Conservation (phyloP, 345 rosid genomes). For the Acer campestre region DNA sequence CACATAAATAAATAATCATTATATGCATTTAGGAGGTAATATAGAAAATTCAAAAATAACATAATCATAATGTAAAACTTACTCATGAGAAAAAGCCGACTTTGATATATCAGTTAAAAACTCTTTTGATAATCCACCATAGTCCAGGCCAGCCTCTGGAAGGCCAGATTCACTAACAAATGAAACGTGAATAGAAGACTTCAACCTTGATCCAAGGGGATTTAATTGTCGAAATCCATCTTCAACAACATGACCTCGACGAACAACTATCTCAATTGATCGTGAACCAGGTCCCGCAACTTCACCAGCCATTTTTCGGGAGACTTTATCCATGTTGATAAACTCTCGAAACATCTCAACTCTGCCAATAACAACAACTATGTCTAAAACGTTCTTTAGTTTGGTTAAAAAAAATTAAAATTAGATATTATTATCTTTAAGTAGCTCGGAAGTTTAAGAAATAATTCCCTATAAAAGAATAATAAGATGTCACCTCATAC, state of each 20-base stretch:
- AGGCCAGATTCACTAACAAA: slow-evolving; percentile 97
- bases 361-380: slow-evolving; percentile 47
- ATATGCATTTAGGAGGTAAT: slow-evolving; percentile 8
- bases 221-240: slow-evolving; percentile 91
- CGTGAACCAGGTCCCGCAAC: slow-evolving; percentile 79
- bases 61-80: slow-evolving; percentile 39
- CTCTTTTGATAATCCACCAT: slow-evolving; percentile 97
- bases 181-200: slow-evolving; percentile 89
- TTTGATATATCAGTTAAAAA: slow-evolving; percentile 95
- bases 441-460: background rate
- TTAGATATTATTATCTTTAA: background rate
- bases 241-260: slow-evolving; percentile 88
- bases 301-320: slow-evolving; percentile 92
- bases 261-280: slow-evolving; percentile 83
- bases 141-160: slow-evolving; percentile 98
- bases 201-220: slow-evolving; percentile 80
- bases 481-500: background rate
- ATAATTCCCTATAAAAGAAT: slow-evolving; percentile 5
- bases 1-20: background rate
- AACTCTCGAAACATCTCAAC: slow-evolving; percentile 97
- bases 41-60: slow-evolving; percentile 15
- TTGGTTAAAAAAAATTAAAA: slow-evolving; percentile 13
- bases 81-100: slow-evolving; percentile 90
- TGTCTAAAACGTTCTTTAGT: slow-evolving; percentile 29
- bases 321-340: slow-evolving; percentile 85